Evolutionary conservation across 257 asterid genomes (phyloP), one percentile per base, ranked within the genome.

Genomic region (Nicotiana attenuata): DNA sequence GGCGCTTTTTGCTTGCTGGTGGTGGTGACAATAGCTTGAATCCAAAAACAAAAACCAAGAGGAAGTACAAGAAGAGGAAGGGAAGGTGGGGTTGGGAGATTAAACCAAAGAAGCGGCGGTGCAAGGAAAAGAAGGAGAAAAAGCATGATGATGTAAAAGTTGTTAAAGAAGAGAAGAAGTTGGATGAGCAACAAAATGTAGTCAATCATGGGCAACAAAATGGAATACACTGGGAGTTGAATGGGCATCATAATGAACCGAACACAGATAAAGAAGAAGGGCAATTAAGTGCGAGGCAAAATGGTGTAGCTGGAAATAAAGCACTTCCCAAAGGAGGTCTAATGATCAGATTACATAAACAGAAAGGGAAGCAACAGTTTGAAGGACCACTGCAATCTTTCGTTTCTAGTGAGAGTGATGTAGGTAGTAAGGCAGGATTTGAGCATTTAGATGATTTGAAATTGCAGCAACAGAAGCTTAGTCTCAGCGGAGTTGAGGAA

Each of bases 31-130:
- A 81, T 28, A 61, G 22, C 47, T 64, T 41, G 38, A 66, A 77
- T n/a, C 24, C 59, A n/a, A 80, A 81, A n/a, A 53, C 65, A 67
- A 60, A 65, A 77, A 41, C 50, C 65, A 82, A 82, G 83, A 91
- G 33, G 83, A 86, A 83, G 56, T 78, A 76, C n/a, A 52, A 5
- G 5, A 84, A 79, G 87, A 85, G 83, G 83, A 89, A 64, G 66
- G 19, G 41, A 76, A 85, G 69, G 73, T 69, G 89, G 86, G 89
- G 78, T 47, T 83, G 83, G 76, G 83, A 87, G 65, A 87, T 76
- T 73, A 75, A 33, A 59, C 82, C 35, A 53, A 80, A 73, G 76
- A 76, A 84, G 81, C 67, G 35, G 16, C 82, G 11, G 16, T 85
- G 82, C 83, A 82, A 35, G 65, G 59, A 52, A 15, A 73, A 47